Evolutionary conservation across 495 filamentous ascomycete species (phyloP), one percentile per base, ranked within the genome.

Genomic region (Neurospora sp.): DNA sequence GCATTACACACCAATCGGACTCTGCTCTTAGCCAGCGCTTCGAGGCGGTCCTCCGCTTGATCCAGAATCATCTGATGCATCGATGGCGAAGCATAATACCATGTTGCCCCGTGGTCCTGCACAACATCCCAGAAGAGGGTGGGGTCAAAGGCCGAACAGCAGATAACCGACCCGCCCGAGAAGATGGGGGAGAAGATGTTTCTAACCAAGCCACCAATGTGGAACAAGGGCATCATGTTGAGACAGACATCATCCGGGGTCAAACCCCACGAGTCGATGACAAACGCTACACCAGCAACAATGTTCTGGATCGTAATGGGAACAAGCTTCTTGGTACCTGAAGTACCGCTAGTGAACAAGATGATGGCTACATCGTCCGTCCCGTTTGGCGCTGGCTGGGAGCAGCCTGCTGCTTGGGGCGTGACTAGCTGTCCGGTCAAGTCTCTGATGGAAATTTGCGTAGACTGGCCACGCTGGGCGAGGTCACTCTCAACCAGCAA

Each of bases 21-120:
- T 37, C 77, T 73, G 39, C 79, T 83, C 74, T 82, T 80, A 14
- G 76, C 68, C 22, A 84, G 68, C 40, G 79, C 79, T 14, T 75
- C 77, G 1, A 70, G 76, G 12, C 83, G 77, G 40, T 79, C 73
- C 22, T 74, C 53, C 9, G 72, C 80, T 69, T 79, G 79, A 9
- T 76, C 78, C 4, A 86, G 75, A 27, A 86, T 82, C 72, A 81
- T 78, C 53, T 80, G 79, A 72, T 85, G 84, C 80, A 86, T 87
- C 3, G 82, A 82, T 1, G 85, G 85, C 35, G 81, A 81, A n/a
- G 84, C 84, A 69, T 84, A 84, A 74, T 87, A 87, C 85, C 85
- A 87, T 12, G 79, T 84, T 35, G 81, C 79, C 16, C 73, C 69
- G 20, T 78, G 71, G 22, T 78, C 74, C 73, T 84, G 78, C 27